Evolutionary conservation across 129 eudicot genomes (phyloP).

Genomic region (Daucus carota): DNA sequence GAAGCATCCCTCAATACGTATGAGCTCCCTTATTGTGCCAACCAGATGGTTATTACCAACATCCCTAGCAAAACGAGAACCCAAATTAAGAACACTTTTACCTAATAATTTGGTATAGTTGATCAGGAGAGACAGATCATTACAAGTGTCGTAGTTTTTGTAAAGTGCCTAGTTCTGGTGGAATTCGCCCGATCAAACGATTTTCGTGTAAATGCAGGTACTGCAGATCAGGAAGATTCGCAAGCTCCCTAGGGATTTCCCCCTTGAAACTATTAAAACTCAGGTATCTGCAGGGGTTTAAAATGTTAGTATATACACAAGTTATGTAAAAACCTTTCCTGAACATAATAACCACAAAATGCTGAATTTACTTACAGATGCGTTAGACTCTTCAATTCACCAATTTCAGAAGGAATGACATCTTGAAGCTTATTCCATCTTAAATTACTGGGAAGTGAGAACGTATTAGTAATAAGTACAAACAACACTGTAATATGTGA

Average conservation of each 20-base stretch:
- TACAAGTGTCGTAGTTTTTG: conserved; percentile 84
- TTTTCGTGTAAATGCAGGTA: conserved; percentile 92
- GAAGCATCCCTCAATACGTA: conserved; percentile 89
- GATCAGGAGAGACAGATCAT: conserved; percentile 14
- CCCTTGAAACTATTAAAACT: conserved; percentile 97
- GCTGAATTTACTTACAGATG: conserved; percentile 63
- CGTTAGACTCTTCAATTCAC: conserved; percentile 90
- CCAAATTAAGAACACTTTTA: not conserved
- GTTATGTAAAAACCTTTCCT: not conserved
- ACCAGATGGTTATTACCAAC: conserved; percentile 92
- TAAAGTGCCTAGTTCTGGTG: conserved; percentile 89
- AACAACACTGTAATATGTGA: not conserved
- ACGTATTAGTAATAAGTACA: conserved; percentile 18
- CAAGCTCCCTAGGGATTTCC: conserved; percentile 95
- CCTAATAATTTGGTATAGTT: not conserved
- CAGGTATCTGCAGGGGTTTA: conserved; percentile 62
- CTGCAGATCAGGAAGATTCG: conserved; percentile 91
- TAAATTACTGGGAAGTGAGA: conserved; percentile 69
- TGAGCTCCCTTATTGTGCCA: conserved; percentile 94
- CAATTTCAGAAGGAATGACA: conserved; percentile 91
- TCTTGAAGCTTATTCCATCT: conserved; percentile 99
- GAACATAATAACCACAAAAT: conserved; percentile 6
- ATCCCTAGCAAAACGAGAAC: conserved; percentile 49
- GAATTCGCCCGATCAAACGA: conserved; percentile 83
- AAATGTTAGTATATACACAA: conserved; percentile 9